Conservation (phyloP, 164 flowering plant species). For the Macadamia integrifolia region DNA sequence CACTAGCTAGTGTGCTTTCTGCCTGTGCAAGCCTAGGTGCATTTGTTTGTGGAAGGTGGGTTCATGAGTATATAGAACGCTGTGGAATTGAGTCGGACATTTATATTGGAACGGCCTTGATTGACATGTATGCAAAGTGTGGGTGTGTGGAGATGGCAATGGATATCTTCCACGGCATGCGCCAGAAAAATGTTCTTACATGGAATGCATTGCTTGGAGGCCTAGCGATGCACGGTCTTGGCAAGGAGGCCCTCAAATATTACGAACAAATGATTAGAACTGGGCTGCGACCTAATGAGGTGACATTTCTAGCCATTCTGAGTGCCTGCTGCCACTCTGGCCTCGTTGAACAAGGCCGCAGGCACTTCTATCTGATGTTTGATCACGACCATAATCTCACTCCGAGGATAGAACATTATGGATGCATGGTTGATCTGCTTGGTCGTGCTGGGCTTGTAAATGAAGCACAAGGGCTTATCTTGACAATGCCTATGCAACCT, state of each 20-base stretch:
- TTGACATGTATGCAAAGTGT: slow-evolving; percentile 63
- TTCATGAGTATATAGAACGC: slow-evolving; percentile 38
- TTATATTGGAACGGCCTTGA: slow-evolving; percentile 46
- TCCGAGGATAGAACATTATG: slow-evolving; percentile 48
- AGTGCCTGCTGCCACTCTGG: slow-evolving; percentile 60
- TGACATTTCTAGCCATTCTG: slow-evolving; percentile 48
- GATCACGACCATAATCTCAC: slow-evolving; percentile 19
- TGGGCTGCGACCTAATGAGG: slow-evolving; percentile 38
- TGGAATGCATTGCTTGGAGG: slow-evolving; percentile 54
- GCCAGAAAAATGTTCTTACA: slow-evolving; percentile 25
- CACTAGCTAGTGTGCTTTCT: slow-evolving; percentile 45
- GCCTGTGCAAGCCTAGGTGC: slow-evolving; percentile 58
- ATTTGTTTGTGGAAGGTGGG: slow-evolving; percentile 46
- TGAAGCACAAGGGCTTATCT: slow-evolving; percentile 39
- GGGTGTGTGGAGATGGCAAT: slow-evolving; percentile 46
- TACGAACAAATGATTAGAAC: slow-evolving; percentile 28
- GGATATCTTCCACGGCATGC: slow-evolving; percentile 23
- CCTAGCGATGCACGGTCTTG: slow-evolving; percentile 52
- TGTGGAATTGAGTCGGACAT: slow-evolving; percentile 34
- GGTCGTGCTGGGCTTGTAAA: slow-evolving; percentile 45
- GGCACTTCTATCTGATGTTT: slow-evolving; percentile 31
- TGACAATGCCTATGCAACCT: slow-evolving; percentile 41
- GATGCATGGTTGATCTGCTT: slow-evolving; percentile 56
- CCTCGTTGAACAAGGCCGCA: slow-evolving; percentile 41
- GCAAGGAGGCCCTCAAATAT: slow-evolving; percentile 28